phyloP scores from a whole-genome alignment of 495 filamentous ascomycete genomes.

The Tricharina praecox region DNA sequence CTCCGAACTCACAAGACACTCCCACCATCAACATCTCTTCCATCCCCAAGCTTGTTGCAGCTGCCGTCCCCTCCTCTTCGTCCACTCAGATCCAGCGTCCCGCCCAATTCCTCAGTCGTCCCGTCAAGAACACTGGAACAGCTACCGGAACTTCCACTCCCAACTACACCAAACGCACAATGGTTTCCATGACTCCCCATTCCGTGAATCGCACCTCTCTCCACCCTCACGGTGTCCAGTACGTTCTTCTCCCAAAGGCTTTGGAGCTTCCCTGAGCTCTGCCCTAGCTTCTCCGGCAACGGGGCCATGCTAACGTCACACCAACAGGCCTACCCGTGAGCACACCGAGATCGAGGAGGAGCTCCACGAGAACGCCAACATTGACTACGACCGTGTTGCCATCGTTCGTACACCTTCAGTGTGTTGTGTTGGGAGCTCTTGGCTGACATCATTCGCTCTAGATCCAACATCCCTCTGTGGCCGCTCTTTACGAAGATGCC shows the following conservation, averaged over 20 bases:
- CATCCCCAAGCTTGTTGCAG: constrained; percentile 10
- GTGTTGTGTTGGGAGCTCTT: constrained; percentile 1
- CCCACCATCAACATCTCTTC: neutral
- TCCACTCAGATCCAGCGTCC: neutral
- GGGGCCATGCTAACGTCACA: constrained; percentile 13
- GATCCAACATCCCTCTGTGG: constrained; percentile 81
- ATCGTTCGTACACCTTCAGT: constrained; percentile 46
- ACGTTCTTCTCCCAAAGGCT: constrained; percentile 5
- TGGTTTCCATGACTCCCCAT: constrained; percentile 21
- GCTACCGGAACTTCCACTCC: constrained; percentile 11
- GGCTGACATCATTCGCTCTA: constrained; percentile 28
- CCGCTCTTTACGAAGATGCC: constrained; percentile 96
- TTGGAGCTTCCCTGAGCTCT: neutral
- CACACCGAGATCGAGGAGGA: constrained; percentile 97
- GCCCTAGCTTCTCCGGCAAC: constrained; percentile 4
- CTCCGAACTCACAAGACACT: constrained; percentile 3
- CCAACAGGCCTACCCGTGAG: constrained; percentile 34
- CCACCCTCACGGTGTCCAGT: constrained; percentile 85
- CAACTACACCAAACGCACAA: constrained; percentile 9
- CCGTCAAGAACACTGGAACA: constrained; percentile 5
- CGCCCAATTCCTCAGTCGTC: neutral
- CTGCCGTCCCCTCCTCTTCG: constrained; percentile 11
- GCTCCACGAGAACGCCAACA: constrained; percentile 93
- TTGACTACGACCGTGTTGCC: constrained; percentile 96
- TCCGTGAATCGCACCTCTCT: constrained; percentile 26